A percentile compares a stretch with the other conserved stretches of the same genome.
These are phyloP conservation scores for Pleurotus ostreatus DNA, from an alignment of 768 basidiomycete species.

Conservation along the genomic window DNA sequence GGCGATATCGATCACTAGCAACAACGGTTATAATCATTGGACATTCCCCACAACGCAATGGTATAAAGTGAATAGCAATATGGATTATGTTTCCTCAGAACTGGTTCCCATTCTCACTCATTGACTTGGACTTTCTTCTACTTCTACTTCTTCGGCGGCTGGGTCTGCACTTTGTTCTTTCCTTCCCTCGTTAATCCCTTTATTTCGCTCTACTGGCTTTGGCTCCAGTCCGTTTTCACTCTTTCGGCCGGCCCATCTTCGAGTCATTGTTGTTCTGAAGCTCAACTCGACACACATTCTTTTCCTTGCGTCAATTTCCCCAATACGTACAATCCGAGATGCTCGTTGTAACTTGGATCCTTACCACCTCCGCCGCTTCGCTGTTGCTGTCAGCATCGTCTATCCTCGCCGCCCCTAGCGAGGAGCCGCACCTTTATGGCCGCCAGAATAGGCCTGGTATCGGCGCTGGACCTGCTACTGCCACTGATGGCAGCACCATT, in stretches of 20 bases:
- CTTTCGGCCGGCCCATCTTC: neutral
- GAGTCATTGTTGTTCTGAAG: neutral
- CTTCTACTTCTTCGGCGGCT: neutral
- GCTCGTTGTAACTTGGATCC: neutral
- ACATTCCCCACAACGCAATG: neutral
- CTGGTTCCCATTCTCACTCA: neutral
- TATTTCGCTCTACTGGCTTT: neutral
- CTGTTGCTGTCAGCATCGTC: neutral
- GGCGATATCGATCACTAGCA: neutral
- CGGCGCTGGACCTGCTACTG: slow-evolving; percentile 6
- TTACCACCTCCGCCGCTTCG: neutral
- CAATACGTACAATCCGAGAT: neutral
- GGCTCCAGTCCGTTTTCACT: neutral
- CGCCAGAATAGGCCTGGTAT: slow-evolving; percentile 6
- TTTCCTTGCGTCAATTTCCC: neutral
- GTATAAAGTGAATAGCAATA: neutral
- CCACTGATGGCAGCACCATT: slow-evolving; percentile 9
- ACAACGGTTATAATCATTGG: neutral
- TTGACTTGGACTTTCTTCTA: neutral
- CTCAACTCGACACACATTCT: neutral
- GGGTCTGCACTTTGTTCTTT: neutral
- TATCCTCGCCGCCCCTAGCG: neutral
- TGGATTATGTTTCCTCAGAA: neutral
- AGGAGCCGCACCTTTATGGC: neutral
- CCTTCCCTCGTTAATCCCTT: neutral